Evolutionary conservation across 345 rosid species (phyloP).

Genomic region (Noccaea caerulescens): DNA sequence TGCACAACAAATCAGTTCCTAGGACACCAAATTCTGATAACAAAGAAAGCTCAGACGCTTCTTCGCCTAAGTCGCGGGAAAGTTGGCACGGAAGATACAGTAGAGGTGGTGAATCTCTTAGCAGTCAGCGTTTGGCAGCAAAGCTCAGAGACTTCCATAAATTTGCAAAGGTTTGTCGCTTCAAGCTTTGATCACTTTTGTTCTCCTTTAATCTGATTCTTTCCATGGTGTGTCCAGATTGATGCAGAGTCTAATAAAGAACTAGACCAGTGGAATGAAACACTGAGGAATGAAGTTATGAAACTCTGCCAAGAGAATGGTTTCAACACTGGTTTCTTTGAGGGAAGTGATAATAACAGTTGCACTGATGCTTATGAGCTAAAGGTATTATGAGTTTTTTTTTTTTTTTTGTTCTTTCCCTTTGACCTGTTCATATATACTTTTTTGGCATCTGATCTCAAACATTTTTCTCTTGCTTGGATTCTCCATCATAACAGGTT

Average conservation of each 20-base stretch:
- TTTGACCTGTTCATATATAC: constrained; percentile 14
- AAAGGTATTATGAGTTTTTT: constrained; percentile 56
- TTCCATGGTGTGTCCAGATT: constrained; percentile 53
- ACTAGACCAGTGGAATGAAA: constrained; percentile 95
- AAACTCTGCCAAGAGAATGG: constrained; percentile 94
- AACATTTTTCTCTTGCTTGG: constrained; percentile 20
- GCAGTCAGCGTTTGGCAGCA: constrained; percentile 77
- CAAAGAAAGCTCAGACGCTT: constrained; percentile 67
- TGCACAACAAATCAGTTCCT: constrained; percentile 58
- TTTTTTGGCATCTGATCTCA: constrained; percentile 3
- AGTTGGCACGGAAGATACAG: constrained; percentile 69
- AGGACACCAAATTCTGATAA: constrained; percentile 63
- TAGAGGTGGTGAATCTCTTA: constrained; percentile 74
- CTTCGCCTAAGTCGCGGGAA: constrained; percentile 76
- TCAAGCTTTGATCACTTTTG: constrained; percentile 9
- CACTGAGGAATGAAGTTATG: constrained; percentile 79
- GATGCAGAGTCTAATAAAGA: constrained; percentile 89
- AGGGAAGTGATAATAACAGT: constrained; percentile 80
- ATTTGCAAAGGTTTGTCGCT: constrained; percentile 79
- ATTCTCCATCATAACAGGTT: constrained; percentile 55
- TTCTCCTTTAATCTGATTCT: constrained; percentile 4
- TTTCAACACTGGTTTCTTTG: constrained; percentile 92
- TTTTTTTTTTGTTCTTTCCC: not conserved
- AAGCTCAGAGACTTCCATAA: constrained; percentile 96
- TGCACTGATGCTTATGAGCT: constrained; percentile 94